Conservation (phyloP, 2,329 filamentous ascomycete genomes). For the Ophiosphaerella herpotricha region DNA sequence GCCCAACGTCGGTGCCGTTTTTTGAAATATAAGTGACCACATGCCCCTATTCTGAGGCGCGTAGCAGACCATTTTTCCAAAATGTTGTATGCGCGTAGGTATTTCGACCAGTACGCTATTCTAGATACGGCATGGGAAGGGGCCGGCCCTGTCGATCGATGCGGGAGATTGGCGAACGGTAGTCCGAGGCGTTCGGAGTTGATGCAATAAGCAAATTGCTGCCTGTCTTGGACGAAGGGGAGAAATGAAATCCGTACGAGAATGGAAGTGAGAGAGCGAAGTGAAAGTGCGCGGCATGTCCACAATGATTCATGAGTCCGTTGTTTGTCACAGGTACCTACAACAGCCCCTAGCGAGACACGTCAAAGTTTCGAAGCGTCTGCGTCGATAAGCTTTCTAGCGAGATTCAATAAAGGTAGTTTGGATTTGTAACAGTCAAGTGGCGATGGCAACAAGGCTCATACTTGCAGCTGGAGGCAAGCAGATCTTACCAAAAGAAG, state of each 20-base stretch:
- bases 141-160: background rate
- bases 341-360: background rate
- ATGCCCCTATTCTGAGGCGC: background rate
- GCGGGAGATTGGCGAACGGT: slow-evolving; percentile 3
- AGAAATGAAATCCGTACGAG: no score
- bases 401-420: no score
- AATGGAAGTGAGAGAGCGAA: no score
- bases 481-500: background rate
- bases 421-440: no score
- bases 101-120: background rate
- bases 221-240: no score
- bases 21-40: no score
- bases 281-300: no score
- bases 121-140: background rate
- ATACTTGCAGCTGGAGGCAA: background rate
- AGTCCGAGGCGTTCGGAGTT: background rate
- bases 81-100: background rate
- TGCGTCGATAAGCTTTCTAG: background rate
- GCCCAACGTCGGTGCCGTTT: background rate
- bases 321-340: no score
- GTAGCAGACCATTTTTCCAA: background rate
- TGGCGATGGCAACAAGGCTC: background rate
- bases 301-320: no score
- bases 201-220: background rate
- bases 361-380: background rate